phyloP scores from a whole-genome alignment of 1,284 basidiomycete genomes.

The Rhizoctonia solani region DNA sequence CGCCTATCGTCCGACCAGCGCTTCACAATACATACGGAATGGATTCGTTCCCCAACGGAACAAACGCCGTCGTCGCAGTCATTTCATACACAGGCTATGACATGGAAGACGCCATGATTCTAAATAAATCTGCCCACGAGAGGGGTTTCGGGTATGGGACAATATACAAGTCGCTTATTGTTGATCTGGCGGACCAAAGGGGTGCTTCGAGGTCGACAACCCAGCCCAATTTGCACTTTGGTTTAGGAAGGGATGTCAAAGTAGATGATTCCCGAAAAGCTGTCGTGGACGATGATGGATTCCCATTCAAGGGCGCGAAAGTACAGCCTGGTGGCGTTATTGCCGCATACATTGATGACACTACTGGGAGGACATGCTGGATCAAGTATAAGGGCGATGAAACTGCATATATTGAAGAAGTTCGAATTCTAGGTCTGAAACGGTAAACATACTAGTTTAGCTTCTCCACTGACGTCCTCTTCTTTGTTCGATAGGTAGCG shows the following conservation, averaged over 20 bases:
- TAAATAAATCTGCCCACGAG: conserved; percentile 99
- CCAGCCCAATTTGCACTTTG: conserved; percentile 66
- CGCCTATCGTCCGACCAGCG: conserved; percentile 89
- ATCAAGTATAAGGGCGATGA: conserved; percentile 99
- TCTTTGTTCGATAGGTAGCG: conserved; percentile 60
- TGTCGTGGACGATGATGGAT: conserved; percentile 81
- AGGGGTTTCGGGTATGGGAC: conserved; percentile 97
- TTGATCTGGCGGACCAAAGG: conserved; percentile 84
- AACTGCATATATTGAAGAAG: conserved; percentile 86
- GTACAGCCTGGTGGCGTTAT: conserved; percentile 75
- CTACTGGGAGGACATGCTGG: conserved; percentile 79
- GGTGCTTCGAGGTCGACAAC: conserved; percentile 53
- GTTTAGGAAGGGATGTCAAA: conserved; percentile 78
- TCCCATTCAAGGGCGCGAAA: conserved; percentile 77
- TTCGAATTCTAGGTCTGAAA: conserved; percentile 80
- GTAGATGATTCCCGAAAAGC: conserved; percentile 60
- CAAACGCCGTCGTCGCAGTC: conserved; percentile 97
- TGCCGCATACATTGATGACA: conserved; percentile 88
- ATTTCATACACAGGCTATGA: conserved; percentile 99
- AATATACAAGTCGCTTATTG: conserved; percentile 92
- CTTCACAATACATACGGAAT: conserved; percentile 97
- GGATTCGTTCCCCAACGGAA: conserved; percentile 98
- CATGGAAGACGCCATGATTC: conserved; percentile 99
- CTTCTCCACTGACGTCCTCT: neutral
- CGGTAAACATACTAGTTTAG: neutral